phyloP scores from a whole-genome alignment of 768 basidiomycete species.

The Mycena polygramma region DNA sequence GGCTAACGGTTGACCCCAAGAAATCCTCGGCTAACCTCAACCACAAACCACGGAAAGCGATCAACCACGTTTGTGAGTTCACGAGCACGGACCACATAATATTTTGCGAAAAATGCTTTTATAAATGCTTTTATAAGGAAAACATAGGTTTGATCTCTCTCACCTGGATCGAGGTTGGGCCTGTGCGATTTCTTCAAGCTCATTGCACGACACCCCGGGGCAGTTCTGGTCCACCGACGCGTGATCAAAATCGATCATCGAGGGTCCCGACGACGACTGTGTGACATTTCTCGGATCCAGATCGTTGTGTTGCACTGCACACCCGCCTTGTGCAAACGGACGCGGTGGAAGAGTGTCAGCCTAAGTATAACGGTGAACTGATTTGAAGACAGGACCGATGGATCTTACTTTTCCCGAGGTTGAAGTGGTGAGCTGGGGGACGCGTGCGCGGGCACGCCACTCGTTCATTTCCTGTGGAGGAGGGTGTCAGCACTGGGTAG shows the following conservation, averaged over 20 bases:
- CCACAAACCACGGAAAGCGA: too few relatives aligned
- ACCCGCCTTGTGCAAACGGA: slow-evolving; percentile 22
- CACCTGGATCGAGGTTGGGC: slow-evolving; percentile 21
- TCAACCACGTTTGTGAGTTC: too few relatives aligned
- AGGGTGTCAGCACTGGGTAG: too few relatives aligned
- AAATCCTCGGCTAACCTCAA: too few relatives aligned
- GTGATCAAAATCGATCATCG: slow-evolving; percentile 28
- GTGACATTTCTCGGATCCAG: slow-evolving; percentile 29
- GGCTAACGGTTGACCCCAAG: too few relatives aligned
- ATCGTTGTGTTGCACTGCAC: slow-evolving; percentile 31
- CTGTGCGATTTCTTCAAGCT: slow-evolving; percentile 17
- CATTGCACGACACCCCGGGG: slow-evolving; percentile 17
- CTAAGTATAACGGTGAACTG: slow-evolving; percentile 15
- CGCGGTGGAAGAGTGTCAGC: slow-evolving; percentile 24
- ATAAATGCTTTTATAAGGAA: too few relatives aligned
- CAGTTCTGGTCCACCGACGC: slow-evolving; percentile 26
- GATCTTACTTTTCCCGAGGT: slow-evolving; percentile 17
- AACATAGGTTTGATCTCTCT: slow-evolving; percentile 1
- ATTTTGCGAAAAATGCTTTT: too few relatives aligned
- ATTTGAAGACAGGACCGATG: slow-evolving; percentile 2
- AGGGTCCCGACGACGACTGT: slow-evolving; percentile 19
- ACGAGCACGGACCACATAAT: too few relatives aligned
- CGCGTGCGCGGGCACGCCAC: too few relatives aligned
- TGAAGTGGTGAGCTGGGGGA: too few relatives aligned
- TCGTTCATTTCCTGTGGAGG: too few relatives aligned